Evolutionary conservation across 2,329 filamentous ascomycete genomes (phyloP).

Genomic region (Hymenoscyphus scutula): DNA sequence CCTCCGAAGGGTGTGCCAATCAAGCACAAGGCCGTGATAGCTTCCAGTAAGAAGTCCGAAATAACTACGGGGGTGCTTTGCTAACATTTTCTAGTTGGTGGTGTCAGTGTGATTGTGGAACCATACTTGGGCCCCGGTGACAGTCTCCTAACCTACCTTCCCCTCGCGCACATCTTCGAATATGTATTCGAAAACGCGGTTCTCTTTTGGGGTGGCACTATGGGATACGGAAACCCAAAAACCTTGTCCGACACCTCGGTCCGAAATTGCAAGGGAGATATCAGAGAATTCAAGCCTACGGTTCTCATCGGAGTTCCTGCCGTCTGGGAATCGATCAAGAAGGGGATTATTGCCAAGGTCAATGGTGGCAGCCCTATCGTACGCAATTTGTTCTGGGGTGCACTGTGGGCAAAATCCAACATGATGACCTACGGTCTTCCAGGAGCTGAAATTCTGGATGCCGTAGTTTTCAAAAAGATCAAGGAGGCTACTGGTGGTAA

Average conservation of each 20-base stretch:
- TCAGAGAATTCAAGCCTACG: slow-evolving; percentile 85
- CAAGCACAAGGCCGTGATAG: slow-evolving; percentile 78
- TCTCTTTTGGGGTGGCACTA: slow-evolving; percentile 82
- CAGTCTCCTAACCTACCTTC: slow-evolving; percentile 83
- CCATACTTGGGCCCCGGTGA: slow-evolving; percentile 76
- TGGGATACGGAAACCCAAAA: slow-evolving; percentile 90
- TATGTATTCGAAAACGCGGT: slow-evolving; percentile 93
- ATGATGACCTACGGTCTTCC: slow-evolving; percentile 60
- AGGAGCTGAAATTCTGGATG: slow-evolving; percentile 69
- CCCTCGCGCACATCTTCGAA: slow-evolving; percentile 93
- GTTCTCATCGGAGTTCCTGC: slow-evolving; percentile 93
- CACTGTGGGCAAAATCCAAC: slow-evolving; percentile 57
- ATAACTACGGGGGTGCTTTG: slow-evolving; percentile 39
- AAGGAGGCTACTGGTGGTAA: slow-evolving; percentile 85
- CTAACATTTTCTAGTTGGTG: slow-evolving; percentile 58
- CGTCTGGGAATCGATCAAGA: slow-evolving; percentile 96
- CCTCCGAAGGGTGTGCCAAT: slow-evolving; percentile 87
- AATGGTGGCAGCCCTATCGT: slow-evolving; percentile 67
- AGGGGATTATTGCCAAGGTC: slow-evolving; percentile 75
- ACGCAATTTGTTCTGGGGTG: slow-evolving; percentile 74
- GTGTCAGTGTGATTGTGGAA: slow-evolving; percentile 74
- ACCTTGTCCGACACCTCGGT: slow-evolving; percentile 85
- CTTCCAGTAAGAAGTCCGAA: slow-evolving; percentile 69
- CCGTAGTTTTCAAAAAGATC: slow-evolving; percentile 86
- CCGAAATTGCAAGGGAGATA: slow-evolving; percentile 88